Evolutionary conservation across 257 asterid species (phyloP), one percentile per base, ranked within the genome.

Genomic region (Gynochthodes officinalis): DNA sequence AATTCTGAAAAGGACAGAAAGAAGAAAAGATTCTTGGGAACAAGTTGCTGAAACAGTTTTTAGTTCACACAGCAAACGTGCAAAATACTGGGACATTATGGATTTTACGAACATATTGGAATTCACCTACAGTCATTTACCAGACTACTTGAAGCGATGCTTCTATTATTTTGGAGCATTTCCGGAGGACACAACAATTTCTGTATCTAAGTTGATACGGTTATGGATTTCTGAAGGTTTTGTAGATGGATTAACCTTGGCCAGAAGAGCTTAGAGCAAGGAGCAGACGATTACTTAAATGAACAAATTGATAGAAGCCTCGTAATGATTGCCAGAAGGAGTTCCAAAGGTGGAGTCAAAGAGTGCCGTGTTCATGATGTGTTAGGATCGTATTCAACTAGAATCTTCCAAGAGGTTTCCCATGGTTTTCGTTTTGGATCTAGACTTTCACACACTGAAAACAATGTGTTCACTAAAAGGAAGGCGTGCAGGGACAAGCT

Each of bases 291-390:
- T 4, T 59, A 28, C 64, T 59, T 59, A 13, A 15, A 59, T 15
- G 64, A 59, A 6, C 64, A 28, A 1, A 13, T 59, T 15, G 42
- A 12, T n/a, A 59, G 64, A 59, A 59, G 40, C 42, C 64, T 59
- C 12, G 64, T 27, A 30, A 59, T 30, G 42, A 30, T 30, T 27
- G 64, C 64, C 5, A 11, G 21, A 59, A 59, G 18, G 30, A 59
- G 64, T 15, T 59, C 64, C 64, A 11, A 18, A 2, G 42, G 64
- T 59, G 64, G 64, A 59, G n/a, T 59, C 64, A 59, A 59, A 59
- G 42, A n/a, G 14, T 59, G 64, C 21, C 64, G 64, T 11, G 64
- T 59, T 59, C 64, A 59, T 59, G 39, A 59, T 30, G n/a, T 59
- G 4, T 30, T 59, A n/a, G n/a, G n/a, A n/a, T n/a, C n/a, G n/a